Evolutionary conservation across 2,329 filamentous ascomycete species (phyloP), one percentile per base, ranked within the genome.

Genomic region (Cladophialophora bantiana): DNA sequence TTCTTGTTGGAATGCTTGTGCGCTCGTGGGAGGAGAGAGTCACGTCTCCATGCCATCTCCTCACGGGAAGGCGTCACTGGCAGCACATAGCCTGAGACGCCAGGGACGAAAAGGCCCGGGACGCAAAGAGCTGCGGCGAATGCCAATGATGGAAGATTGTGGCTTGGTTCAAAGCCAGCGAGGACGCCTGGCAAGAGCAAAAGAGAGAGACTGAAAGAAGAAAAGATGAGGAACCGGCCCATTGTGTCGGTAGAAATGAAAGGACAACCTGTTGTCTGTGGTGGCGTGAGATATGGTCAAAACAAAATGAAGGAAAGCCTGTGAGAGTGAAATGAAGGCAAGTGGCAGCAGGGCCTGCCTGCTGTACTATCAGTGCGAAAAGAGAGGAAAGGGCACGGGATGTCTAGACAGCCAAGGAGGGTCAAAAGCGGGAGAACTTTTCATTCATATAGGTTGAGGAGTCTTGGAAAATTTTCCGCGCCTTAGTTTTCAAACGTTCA

Each of bases 191-290:
- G 65, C n/a, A 68, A 36, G 26, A 65, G 20, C 35, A 69, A 32
- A 12, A 68, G 48, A 9, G 48, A 58, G 54, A 66, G 20, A 40
- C 50, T 26, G 50, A 65, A 34, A 15, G 66, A 42, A 13, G 64
- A 42, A 59, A 64, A 20, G n/a, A 59, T 58, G 52, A 65, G 52
- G 56, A 65, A 56, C 50, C 68, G 65, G 62, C 62, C 68, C 68
- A 70, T 70, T 40, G 18, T 64, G 18, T 59, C 18, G 20, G 36
- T 54, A 26, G 31, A 42, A 62, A 59, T 45, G 56, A 63, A 62
- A 54, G 61, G 61, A 68, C 66, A 68, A 60, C 60, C 65, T 63
- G 65, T 65, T 62, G 58, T 66, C 60, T 57, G 18, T 56, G 45
- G 40, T 53, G 53, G 32, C 20, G 35, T 20, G 40, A 55, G 59